Evolutionary conservation across 2,329 filamentous ascomycete species (phyloP).

Genomic region (Epichloe bromicola): DNA sequence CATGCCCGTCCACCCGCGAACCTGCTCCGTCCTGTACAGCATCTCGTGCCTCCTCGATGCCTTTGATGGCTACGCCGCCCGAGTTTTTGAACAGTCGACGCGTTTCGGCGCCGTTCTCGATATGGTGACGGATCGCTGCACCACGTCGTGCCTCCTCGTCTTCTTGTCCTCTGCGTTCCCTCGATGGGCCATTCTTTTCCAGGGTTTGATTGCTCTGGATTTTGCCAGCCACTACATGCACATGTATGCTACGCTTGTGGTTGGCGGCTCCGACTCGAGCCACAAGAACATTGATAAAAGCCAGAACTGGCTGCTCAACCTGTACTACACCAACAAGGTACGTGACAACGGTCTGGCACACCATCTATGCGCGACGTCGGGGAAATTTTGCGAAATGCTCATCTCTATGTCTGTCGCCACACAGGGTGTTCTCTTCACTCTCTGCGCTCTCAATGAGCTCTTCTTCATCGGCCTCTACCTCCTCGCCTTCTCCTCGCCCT

Average conservation of each 20-base stretch:
- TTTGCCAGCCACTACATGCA: slow-evolving; percentile 97
- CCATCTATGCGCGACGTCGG: background rate
- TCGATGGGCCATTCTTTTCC: slow-evolving; percentile 86
- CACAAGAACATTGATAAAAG: slow-evolving; percentile 91
- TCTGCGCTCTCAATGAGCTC: slow-evolving; percentile 82
- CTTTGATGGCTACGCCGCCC: slow-evolving; percentile 83
- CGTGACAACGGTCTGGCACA: slow-evolving; percentile 14
- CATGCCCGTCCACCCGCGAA: slow-evolving; percentile 97
- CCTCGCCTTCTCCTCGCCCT: slow-evolving; percentile 87
- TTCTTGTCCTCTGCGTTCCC: slow-evolving; percentile 93
- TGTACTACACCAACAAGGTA: slow-evolving; percentile 97
- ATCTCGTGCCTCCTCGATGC: slow-evolving; percentile 92
- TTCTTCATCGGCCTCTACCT: slow-evolving; percentile 99
- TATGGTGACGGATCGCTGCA: slow-evolving; percentile 98
- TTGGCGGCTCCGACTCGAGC: slow-evolving; percentile 66
- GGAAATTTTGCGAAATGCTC: slow-evolving; percentile 7
- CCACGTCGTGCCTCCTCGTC: slow-evolving; percentile 85
- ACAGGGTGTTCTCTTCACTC: slow-evolving; percentile 79
- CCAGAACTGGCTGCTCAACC: slow-evolving; percentile 77
- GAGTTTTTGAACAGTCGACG: slow-evolving; percentile 72
- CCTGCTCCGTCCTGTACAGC: slow-evolving; percentile 82
- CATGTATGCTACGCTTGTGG: slow-evolving; percentile 90
- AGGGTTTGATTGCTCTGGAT: slow-evolving; percentile 82
- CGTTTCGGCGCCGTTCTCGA: slow-evolving; percentile 93
- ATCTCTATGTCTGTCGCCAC: background rate